Evolutionary conservation across 1,284 basidiomycete genomes (phyloP), one percentile per base, ranked within the genome.

Genomic region (Violaceomyces palustris): DNA sequence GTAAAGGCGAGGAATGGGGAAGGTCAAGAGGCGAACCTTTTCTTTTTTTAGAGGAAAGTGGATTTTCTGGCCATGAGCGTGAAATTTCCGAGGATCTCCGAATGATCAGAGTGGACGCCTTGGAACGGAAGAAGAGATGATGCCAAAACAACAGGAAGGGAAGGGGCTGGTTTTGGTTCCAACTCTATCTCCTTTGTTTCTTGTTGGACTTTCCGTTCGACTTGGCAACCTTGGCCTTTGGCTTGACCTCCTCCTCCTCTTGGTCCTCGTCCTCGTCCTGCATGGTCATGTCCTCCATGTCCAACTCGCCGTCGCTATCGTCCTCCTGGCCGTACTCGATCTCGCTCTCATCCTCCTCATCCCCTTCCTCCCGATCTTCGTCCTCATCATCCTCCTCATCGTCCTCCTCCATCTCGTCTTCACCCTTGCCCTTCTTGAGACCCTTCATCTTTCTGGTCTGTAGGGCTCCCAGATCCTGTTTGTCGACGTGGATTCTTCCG

Each of bases 361-460:
- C 69, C 1, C 75, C 77, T 21, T 75, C 66, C 18, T 78, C 75
- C 27, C 69, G 72, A 53, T 45, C 37, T 38, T 53, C 58, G 19
- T 42, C 37, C 11, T 61, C 55, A 22, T 53, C 42, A 36, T 56
- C 54, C 34, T 46, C 49, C 22, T 58, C 14, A n/a, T 51, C 22
- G 10, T 41, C 28, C 40, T 51, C 39, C n/a, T n/a, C n/a, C n/a
- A n/a, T n/a, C n/a, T 51, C 30, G 4, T 52, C 51, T 19, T 64
- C 61, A 4, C 47, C 52, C 18, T 35, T 77, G 18, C 42, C 43
- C 26, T 75, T 73, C 71, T 85, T 88, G 59, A 93, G 72, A 11
- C 86, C 90, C 76, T 90, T 92, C 86, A 92, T 90, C 78, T 91
- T 92, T 67, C 87, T 79, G 51, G 83, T 84, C 79, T 96, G 90